Base-by-base conservation (phyloP, 108 stramenopile species). In the Seminavis robusta region DNA sequence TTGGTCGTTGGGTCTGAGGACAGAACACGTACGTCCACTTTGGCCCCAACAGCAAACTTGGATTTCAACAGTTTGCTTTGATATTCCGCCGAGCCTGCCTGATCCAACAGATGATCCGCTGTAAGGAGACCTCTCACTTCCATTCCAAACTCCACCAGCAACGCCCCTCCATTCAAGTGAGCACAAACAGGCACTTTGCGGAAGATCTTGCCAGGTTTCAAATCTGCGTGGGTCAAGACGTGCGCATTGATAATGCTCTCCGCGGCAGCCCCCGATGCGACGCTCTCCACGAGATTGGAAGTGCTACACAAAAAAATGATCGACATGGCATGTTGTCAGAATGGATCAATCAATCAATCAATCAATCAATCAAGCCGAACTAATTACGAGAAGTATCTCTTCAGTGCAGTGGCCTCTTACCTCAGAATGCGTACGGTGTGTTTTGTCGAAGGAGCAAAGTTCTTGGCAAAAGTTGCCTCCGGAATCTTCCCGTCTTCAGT, bases 241-340 rank as follows among this genome's bases (percentile, higher is more conserved):
- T 81, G 85, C 0, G 91, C 81, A 3, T 79, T 58, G n/a, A 93
- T 63, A 32, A 93, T 79, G 16, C 63, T 65, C 15, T 71, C 59
- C n/a, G 91, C 76, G 30, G 86, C 82, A 43, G 82, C 85, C 50
- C 87, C 83, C 0, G 82, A 69, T 2, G 91, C 91, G 43, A 89
- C 68, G n/a, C 84, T 80, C 20, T 89, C 93, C 31, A 90, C 49
- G 51, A 68, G 58, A 62, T 87, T 69, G 32, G 78, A 59, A 8
- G 76, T 84, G 39, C 61, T n/a, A n/a, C n/a, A 59, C 24, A n/a
- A n/a, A n/a, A n/a, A n/a, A n/a, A n/a, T n/a, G n/a, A n/a, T n/a
- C n/a, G n/a, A n/a, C n/a, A n/a, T n/a, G n/a, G n/a, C n/a, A n/a
- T n/a, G n/a, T n/a, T n/a, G n/a, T n/a, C n/a, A n/a, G n/a, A n/a